These are phyloP conservation scores for Apodospora peruviana DNA, from an alignment of 495 filamentous ascomycete genomes.

Conservation along the genomic window DNA sequence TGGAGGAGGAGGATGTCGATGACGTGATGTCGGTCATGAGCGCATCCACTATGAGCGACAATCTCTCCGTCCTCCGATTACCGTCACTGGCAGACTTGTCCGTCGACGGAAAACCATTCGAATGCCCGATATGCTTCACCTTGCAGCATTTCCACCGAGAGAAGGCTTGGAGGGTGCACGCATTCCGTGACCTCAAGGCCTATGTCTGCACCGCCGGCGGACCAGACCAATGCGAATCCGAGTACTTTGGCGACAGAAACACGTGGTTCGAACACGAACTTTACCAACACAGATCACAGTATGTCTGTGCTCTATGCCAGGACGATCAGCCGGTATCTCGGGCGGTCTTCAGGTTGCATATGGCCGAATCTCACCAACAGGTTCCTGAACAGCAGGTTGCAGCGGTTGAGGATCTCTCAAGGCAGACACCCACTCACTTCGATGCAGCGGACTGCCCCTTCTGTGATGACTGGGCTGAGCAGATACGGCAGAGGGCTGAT, in stretches of 20 bases:
- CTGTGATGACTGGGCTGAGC: conserved; percentile 8
- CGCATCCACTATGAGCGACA: conserved; percentile 3
- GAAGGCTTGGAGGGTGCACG: conserved; percentile 15
- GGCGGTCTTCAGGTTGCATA: background rate
- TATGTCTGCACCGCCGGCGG: conserved; percentile 28
- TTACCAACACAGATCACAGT: conserved; percentile 19
- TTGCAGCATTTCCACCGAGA: conserved; percentile 15
- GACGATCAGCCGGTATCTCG: background rate
- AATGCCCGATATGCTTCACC: conserved; percentile 29
- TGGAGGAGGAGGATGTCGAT: conserved; percentile 1
- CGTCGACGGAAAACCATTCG: conserved; percentile 9
- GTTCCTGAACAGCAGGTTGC: background rate
- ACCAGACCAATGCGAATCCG: conserved; percentile 13
- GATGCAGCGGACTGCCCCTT: conserved; percentile 5
- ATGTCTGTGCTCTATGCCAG: conserved; percentile 19
- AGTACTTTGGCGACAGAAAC: conserved; percentile 19
- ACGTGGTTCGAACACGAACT: conserved; percentile 32
- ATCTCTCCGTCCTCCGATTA: conserved; percentile 4
- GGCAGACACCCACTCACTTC: background rate
- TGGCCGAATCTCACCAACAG: background rate
- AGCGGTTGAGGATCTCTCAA: background rate
- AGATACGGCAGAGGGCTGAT: background rate
- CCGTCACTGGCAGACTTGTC: conserved; percentile 8
- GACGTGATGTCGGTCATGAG: conserved; percentile 1
- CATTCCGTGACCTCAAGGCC: conserved; percentile 27